Base-by-base conservation (phyloP, 768 basidiomycete genomes). In the Paxillus ammoniavirescens region DNA sequence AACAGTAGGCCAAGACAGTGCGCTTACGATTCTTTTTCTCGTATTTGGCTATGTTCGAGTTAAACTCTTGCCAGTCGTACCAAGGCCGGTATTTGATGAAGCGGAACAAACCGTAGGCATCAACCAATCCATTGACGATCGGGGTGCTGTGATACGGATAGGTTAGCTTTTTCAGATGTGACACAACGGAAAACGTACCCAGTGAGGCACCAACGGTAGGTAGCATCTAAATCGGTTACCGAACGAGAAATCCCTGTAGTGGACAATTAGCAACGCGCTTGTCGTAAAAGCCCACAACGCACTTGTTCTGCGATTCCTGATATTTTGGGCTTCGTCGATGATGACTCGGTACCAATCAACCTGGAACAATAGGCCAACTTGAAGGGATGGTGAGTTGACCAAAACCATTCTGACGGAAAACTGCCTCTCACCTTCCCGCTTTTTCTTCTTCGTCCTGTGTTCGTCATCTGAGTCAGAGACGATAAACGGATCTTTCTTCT, bases 171-270 rank as follows among this genome's bases (percentile, higher is more conserved):
- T 2, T 33, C 31, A 7, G 31, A 33, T 12, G 31, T 9, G 8
- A 10, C 31, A 66, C 31, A 66, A 49, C 42, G 14, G 5, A 23
- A 54, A 26, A n/a, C 73, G 17, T 63, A 80, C 77, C 83, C 84
- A 23, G 85, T 88, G 8, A 89, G 69, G 57, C 79, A 80, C 89
- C 89, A 91, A 37, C 86, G 76, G 63, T 83, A 78, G 15, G 61
- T 73, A 0, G 81, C 58, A 10, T 75, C 67, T 14, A 91, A 68
- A 12, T 81, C 76, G 9, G 77, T 77, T 13, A 83, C 79, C 2
- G 82, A 79, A 15, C 80, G 75, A 15, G 83, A 82, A 40, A 72
- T 73, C 38, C 81, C 81, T 83, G 43, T 9, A 38, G 41, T 46
- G 21, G 35, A 31, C 13, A 8, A 15, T 53, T 10, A 49, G 38